Evolutionary conservation across 2,329 filamentous ascomycete genomes (phyloP), one percentile per base, ranked within the genome.

Genomic region (Nothophaeocryptopus gaeumannii): DNA sequence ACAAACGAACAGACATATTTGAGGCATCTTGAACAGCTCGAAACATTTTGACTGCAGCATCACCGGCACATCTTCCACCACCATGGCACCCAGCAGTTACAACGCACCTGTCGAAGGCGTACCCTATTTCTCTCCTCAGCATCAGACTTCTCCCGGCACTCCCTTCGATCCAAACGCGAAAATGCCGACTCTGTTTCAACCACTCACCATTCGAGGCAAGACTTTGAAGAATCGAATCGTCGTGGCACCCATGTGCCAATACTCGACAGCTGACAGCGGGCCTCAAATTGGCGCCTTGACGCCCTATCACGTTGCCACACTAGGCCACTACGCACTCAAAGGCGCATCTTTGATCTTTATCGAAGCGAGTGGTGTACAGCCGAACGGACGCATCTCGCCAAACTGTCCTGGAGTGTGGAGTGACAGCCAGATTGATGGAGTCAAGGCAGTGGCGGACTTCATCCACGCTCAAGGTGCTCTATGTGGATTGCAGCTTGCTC

Each of bases 331-430:
- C 58, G 80, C 88, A 13, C 77, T 85, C 47, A 83, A 86, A 54
- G 90, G 90, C 12, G 84, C 87, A 0, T 85, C 81, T 1, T 74
- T 95, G 11, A 74, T 85, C 41, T 81, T 91, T 54, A 77, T 91
- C 51, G 91, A 96, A 73, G 89, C 89, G 32, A 89, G 86, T 0
- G 77, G 83, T 26, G 86, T 95, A 0, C 75, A 81, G n/a, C 72
- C 88, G 5, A 84, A 91, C 58, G 90, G 90, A 14, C 81, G 90
- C 47, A 95, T 95, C 72, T 85, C 86, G 1, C 88, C 89, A 1
- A 78, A 91, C 66, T 88, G 91, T 65, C 72, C 75, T 4, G 89
- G 91, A 1, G 72, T 96, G 9, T 96, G 90, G 91, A 76, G 84
- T 51, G 90, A 96, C 67, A 82, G 78, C 32, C 91, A 96, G 67